Evolutionary conservation across 805 yeast species (phyloP), one percentile per base, ranked within the genome.

Genomic region (Millerozyma miso): DNA sequence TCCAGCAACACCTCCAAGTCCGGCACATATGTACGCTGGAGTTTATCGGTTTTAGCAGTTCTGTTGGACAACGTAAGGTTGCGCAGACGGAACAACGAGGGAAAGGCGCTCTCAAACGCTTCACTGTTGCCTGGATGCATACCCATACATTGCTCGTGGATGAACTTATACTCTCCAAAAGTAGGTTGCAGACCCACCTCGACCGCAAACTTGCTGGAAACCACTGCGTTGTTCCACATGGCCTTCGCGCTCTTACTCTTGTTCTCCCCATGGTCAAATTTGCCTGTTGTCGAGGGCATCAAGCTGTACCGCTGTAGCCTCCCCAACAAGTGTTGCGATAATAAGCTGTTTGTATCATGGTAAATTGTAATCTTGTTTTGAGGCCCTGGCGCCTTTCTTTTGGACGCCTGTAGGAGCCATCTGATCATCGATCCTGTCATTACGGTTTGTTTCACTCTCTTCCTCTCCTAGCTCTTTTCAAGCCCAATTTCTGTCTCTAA

Each of bases 61-160:
- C 19, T 31, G 16, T 37, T 23, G 12, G 31, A 17, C 38, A 38
- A 23, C 26, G 29, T 19, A 36, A 38, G 20, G 10, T 18, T 32
- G 38, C 31, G 31, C 14, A 15, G 13, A 19, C 8, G 39, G 44
- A 31, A 37, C 32, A 37, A 29, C 14, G 23, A 17, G 10, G 44
- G 44, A 19, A 42, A 42, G 5, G 31, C 36, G 15, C 29, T 8
- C 38, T 44, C 34, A 32, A 42, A 36, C 15, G 15, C 19, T 33
- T 13, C 10, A 34, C 39, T 49, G 47, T 64, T 65, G 51, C 61
- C 65, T 7, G 71, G 71, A 46, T 66, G 71, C 18, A 64, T 62
- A 33, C 59, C 54, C 19, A 61, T 45, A 48, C 64, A 63, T 31
- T 56, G 51, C 37, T 54, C 48, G 31, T 52, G 52, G 16, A 64